Conservation (phyloP, 306 rosid species). For the Vigna radiata region DNA sequence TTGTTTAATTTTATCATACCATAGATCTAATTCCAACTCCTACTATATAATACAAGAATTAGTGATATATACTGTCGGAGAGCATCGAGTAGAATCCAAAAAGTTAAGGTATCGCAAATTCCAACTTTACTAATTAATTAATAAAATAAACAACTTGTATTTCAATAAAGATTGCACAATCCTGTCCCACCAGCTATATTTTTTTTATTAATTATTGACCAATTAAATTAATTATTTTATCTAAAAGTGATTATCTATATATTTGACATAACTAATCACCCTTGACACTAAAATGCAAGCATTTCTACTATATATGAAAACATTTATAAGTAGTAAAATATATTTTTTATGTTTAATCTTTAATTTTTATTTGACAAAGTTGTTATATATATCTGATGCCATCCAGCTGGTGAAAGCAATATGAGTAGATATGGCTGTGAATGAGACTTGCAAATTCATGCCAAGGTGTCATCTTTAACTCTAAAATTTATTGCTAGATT, state of each 20-base stretch:
- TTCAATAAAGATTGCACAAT: neutral
- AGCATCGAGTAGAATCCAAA: conserved; percentile 13
- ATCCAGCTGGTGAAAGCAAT: no score
- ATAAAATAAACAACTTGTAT: neutral
- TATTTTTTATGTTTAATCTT: no score
- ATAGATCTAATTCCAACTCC: neutral
- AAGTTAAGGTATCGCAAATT: conserved; percentile 8
- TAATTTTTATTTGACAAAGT: no score
- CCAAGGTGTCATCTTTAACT: no score
- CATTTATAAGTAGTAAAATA: no score
- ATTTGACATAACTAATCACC: neutral
- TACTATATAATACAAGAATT: neutral
- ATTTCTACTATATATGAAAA: no score
- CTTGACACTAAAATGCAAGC: neutral
- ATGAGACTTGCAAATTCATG: no score
- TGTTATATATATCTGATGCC: no score
- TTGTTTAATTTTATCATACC: neutral
- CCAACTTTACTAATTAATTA: neutral
- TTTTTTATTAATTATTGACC: neutral
- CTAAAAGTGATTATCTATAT: neutral
- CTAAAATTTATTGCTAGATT: no score
- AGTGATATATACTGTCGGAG: conserved; percentile 21
- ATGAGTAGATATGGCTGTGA: no score
- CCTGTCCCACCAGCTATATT: neutral
- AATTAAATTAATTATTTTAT: neutral